Conservation (phyloP, 2,329 filamentous ascomycete species). For the Dactylonectria estremocensis region DNA sequence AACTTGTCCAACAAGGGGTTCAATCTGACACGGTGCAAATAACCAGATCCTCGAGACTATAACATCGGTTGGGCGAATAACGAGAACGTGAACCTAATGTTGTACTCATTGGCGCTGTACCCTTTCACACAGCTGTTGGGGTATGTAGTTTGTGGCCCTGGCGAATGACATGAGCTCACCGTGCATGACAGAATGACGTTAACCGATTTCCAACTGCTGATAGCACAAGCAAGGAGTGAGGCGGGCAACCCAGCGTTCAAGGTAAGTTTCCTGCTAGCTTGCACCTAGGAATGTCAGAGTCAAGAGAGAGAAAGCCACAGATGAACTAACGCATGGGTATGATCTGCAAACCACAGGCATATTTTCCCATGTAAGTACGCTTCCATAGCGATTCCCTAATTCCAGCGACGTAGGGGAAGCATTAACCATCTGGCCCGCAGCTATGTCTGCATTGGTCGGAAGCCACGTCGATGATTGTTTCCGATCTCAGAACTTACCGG, state of each 20-base stretch:
- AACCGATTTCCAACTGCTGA: slow-evolving; percentile 70
- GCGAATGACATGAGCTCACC: slow-evolving; percentile 16
- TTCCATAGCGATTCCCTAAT: background rate
- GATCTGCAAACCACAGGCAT: slow-evolving; percentile 60
- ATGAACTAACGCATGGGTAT: slow-evolving; percentile 20
- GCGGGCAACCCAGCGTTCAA: slow-evolving; percentile 69
- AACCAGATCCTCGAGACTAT: slow-evolving; percentile 64
- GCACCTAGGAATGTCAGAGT: background rate
- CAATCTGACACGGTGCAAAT: slow-evolving; percentile 11
- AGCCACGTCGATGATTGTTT: slow-evolving; percentile 56
- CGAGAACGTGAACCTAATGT: slow-evolving; percentile 68
- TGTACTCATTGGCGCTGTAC: slow-evolving; percentile 70
- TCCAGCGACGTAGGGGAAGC: background rate
- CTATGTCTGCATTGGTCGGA: slow-evolving; percentile 75
- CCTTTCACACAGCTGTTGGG: slow-evolving; percentile 67
- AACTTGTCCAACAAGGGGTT: background rate
- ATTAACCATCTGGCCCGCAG: slow-evolving; percentile 53
- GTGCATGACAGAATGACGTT: slow-evolving; percentile 65
- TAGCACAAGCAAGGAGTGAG: slow-evolving; percentile 69
- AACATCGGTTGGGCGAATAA: slow-evolving; percentile 69
- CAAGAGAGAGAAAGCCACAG: background rate
- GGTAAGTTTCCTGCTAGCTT: slow-evolving; percentile 56
- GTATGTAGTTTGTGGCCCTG: slow-evolving; percentile 52
- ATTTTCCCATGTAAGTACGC: slow-evolving; percentile 71
- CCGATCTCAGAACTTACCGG: slow-evolving; percentile 7